Evolutionary conservation across 768 basidiomycete species (phyloP).

Genomic region (Podaxis sp.): DNA sequence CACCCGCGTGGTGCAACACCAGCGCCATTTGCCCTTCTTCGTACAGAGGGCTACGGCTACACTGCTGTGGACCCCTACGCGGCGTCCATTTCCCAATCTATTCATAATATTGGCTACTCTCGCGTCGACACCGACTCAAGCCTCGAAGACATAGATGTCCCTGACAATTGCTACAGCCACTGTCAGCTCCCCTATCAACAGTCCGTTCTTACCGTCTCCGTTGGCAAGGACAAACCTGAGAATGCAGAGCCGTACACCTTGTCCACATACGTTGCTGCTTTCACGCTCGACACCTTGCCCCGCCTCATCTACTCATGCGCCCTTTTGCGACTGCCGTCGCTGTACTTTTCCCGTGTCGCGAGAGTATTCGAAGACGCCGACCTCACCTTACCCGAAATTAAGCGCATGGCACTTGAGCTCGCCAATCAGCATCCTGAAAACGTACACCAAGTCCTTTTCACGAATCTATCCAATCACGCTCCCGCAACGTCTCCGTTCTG

Average conservation of each 20-base stretch:
- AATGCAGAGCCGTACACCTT: neutral
- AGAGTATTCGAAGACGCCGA: conserved; percentile 67
- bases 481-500: conserved; percentile 18
- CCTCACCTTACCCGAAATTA: conserved; percentile 56
- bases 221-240: neutral
- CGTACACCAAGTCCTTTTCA: conserved; percentile 10
- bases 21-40: neutral
- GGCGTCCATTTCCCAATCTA: conserved; percentile 6
- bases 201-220: conserved; percentile 5
- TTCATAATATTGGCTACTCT: conserved; percentile 1
- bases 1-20: neutral
- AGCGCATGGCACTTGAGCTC: conserved; percentile 31
- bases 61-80: conserved; percentile 8
- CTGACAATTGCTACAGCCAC: neutral
- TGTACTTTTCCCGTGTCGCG: conserved; percentile 68
- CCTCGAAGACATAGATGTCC: conserved; percentile 7
- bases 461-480: neutral
- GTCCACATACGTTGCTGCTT: conserved; percentile 19
- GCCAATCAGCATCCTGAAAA: conserved; percentile 12
- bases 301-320: conserved; percentile 32
- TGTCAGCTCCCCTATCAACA: neutral
- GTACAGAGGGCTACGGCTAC: neutral
- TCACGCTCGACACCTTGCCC: conserved; percentile 28
- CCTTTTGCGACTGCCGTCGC: conserved; percentile 57
- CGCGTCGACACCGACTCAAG: neutral